Percentiles rank a stretch among this genome's conserved stretches.
Evolutionary conservation across 257 asterid species (phyloP).

Genomic region (Henckelia pumila): DNA sequence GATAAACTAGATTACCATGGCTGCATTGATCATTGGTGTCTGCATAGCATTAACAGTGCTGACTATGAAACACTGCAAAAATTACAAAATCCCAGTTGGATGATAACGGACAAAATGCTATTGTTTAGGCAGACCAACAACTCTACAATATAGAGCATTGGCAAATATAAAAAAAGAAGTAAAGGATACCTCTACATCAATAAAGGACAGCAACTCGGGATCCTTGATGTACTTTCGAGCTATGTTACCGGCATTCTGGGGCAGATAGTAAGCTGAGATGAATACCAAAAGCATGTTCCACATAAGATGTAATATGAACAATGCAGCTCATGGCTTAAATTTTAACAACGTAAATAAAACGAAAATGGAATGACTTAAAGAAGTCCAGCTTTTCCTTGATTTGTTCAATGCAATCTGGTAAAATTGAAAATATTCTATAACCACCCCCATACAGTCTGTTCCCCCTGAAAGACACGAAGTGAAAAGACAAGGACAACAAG

Average conservation of each 20-base stretch:
- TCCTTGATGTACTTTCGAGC: constrained; percentile 86
- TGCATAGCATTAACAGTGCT: constrained; percentile 87
- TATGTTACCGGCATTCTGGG: constrained; percentile 92
- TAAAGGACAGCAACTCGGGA: constrained; percentile 76
- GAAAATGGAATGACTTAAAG: not conserved
- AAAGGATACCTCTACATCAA: constrained; percentile 85
- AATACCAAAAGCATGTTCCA: constrained; percentile 32
- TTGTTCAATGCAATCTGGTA: too few species aligned
- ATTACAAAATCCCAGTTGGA: constrained; percentile 18
- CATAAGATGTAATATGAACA: not conserved
- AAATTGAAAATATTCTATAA: too few species aligned
- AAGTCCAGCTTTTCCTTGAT: too few species aligned
- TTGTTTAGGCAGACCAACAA: not conserved
- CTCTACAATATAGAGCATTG: constrained; percentile 7
- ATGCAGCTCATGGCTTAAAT: constrained; percentile 5
- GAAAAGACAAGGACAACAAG: too few species aligned
- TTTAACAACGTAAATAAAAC: not conserved
- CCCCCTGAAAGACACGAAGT: too few species aligned
- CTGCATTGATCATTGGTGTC: constrained; percentile 98
- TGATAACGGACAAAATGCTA: constrained; percentile 12
- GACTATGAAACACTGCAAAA: constrained; percentile 89
- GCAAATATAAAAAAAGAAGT: constrained; percentile 18
- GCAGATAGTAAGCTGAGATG: constrained; percentile 85
- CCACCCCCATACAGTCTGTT: too few species aligned
- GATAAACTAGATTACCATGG: constrained; percentile 68